Conservation (phyloP, 805 yeast species). For the Ogataea siamensis region DNA sequence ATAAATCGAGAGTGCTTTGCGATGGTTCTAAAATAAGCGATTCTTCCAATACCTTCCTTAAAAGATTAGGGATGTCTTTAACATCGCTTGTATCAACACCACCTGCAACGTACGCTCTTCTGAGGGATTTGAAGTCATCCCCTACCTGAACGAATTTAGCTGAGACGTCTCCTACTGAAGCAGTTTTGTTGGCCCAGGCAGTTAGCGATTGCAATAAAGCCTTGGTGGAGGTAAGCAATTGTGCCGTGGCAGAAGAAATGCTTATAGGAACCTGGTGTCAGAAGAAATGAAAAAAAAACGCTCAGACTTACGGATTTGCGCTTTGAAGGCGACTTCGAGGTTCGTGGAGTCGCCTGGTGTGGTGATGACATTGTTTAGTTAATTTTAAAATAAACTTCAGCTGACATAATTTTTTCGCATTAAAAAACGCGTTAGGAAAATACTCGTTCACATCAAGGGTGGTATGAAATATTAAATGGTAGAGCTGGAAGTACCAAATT, state of each 20-base stretch:
- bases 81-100: slow-evolving; percentile 81
- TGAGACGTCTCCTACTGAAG: slow-evolving; percentile 80
- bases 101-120: slow-evolving; percentile 71
- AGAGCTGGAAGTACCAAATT: slow-evolving; percentile 20
- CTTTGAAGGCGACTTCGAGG: slow-evolving; percentile 14
- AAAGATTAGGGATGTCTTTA: slow-evolving; percentile 84
- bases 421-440: slow-evolving; percentile 7
- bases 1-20: slow-evolving; percentile 74
- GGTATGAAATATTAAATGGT: slow-evolving; percentile 8
- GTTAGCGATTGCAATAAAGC: slow-evolving; percentile 82
- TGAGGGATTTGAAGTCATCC: slow-evolving; percentile 85
- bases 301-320: slow-evolving; percentile 19
- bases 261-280: slow-evolving; percentile 58
- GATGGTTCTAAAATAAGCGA: slow-evolving; percentile 85
- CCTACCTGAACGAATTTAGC: slow-evolving; percentile 90
- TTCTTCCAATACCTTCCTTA: slow-evolving; percentile 77
- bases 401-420: slow-evolving; percentile 2
- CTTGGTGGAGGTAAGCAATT: slow-evolving; percentile 80
- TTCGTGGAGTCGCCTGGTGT: slow-evolving; percentile 9
- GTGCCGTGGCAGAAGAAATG: slow-evolving; percentile 59
- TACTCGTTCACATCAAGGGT: neutral
- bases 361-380: slow-evolving; percentile 8
- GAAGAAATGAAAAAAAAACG: too few relatives aligned
- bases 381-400: slow-evolving; percentile 5
- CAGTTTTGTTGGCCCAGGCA: slow-evolving; percentile 84